Evolutionary conservation across 495 filamentous ascomycete species (phyloP).

Genomic region (Saxophila tyrrhenica): DNA sequence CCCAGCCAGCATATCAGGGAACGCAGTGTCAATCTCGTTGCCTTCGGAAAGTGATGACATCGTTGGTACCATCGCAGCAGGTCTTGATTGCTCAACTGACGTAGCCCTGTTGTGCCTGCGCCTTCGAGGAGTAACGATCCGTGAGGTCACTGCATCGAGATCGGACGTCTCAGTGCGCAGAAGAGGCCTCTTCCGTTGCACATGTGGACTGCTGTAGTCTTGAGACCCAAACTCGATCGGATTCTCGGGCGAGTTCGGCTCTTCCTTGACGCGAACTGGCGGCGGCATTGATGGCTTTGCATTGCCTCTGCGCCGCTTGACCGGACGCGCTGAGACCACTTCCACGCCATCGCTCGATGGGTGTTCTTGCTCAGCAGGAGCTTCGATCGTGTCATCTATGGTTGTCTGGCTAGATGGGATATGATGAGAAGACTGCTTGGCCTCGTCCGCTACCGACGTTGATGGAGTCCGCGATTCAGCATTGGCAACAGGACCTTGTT

Average conservation of each 20-base stretch:
- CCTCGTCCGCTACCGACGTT: neutral
- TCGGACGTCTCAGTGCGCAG: constrained; percentile 28
- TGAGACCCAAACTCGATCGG: constrained; percentile 28
- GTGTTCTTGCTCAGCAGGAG: neutral
- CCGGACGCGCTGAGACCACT: constrained; percentile 22
- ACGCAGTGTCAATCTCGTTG: neutral
- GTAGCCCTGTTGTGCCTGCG: neutral
- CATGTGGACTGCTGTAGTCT: constrained; percentile 22
- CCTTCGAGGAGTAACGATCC: constrained; percentile 18
- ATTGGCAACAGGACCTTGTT: neutral
- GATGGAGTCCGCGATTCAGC: neutral
- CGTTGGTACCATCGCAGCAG: neutral
- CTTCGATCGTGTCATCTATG: constrained; percentile 5
- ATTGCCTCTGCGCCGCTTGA: constrained; percentile 25
- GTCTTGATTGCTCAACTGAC: neutral
- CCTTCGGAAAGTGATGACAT: constrained; percentile 10
- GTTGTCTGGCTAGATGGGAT: constrained; percentile 27
- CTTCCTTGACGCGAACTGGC: constrained; percentile 8
- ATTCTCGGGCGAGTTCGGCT: constrained; percentile 8
- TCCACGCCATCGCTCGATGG: constrained; percentile 22
- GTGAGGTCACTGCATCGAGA: constrained; percentile 25
- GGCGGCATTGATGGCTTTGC: constrained; percentile 1
- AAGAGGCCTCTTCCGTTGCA: neutral
- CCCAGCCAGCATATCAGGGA: neutral
- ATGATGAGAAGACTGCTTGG: neutral